These are phyloP conservation scores for Grammothele lineata DNA, from an alignment of 768 basidiomycete genomes.

Conservation along the genomic window DNA sequence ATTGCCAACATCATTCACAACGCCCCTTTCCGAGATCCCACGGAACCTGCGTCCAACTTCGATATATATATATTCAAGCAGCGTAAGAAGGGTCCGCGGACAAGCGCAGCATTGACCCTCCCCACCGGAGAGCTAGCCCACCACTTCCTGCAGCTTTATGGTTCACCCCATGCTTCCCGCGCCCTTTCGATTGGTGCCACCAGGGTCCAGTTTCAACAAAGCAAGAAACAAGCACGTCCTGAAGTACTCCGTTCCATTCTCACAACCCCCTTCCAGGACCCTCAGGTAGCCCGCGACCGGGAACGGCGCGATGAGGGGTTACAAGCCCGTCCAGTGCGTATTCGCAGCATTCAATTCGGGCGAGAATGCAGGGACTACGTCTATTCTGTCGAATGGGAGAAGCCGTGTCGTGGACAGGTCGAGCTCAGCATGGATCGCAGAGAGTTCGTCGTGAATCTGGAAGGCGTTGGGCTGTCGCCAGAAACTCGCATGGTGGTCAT, in stretches of 20 bases:
- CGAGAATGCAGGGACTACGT: conserved; percentile 58
- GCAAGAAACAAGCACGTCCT: conserved; percentile 7
- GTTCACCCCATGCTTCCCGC: conserved; percentile 17
- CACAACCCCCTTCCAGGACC: conserved; percentile 38
- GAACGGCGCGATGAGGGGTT: conserved; percentile 31
- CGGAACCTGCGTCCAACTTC: conserved; percentile 43
- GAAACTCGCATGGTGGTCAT: conserved; percentile 36
- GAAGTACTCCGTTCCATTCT: conserved; percentile 34
- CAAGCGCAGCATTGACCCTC: conserved; percentile 42
- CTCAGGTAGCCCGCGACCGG: conserved; percentile 30
- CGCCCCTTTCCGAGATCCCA: conserved; percentile 30
- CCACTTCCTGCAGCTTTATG: conserved; percentile 41
- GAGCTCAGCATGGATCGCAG: conserved; percentile 38
- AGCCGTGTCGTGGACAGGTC: conserved; percentile 28
- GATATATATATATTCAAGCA: conserved; percentile 44
- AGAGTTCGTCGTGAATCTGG: conserved; percentile 41
- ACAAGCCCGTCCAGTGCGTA: conserved; percentile 22
- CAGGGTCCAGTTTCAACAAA: conserved; percentile 23
- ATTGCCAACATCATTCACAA: conserved; percentile 46
- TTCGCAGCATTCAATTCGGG: conserved; percentile 49
- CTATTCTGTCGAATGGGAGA: conserved; percentile 58
- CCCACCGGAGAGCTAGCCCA: conserved; percentile 36
- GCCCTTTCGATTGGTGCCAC: conserved; percentile 29
- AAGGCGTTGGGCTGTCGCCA: neutral
- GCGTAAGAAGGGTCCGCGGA: conserved; percentile 1